These are phyloP conservation scores for Phialophora expanda DNA, from an alignment of 2,329 filamentous ascomycete genomes.

Conservation along the genomic window DNA sequence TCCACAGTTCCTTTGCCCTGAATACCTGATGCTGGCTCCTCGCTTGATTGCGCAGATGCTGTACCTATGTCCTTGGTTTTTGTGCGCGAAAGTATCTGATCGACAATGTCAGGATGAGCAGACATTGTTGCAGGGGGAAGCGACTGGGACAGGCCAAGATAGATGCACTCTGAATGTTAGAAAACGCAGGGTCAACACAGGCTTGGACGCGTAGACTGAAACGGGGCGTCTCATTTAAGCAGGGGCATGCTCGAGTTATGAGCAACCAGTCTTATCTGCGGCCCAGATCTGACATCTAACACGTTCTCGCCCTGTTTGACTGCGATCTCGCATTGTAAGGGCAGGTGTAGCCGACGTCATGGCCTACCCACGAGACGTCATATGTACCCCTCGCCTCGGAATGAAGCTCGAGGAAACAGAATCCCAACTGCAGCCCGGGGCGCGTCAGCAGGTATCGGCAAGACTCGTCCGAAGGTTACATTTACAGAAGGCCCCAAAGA, in stretches of 20 bases:
- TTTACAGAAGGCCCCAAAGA: background rate
- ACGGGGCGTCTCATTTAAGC: background rate
- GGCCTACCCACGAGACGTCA: background rate
- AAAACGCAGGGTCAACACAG: background rate
- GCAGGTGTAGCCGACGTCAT: slow-evolving; percentile 1
- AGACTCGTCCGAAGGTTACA: slow-evolving; percentile 1
- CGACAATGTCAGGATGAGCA: slow-evolving; percentile 11
- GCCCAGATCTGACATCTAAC: background rate
- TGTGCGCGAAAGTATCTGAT: slow-evolving; percentile 15
- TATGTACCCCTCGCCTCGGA: background rate
- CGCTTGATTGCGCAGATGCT: slow-evolving; percentile 23
- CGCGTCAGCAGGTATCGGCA: background rate
- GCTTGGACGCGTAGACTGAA: background rate
- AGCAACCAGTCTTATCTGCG: slow-evolving; percentile 1
- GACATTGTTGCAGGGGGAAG: slow-evolving; percentile 3
- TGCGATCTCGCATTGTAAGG: background rate
- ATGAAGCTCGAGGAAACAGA: background rate
- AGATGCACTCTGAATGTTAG: background rate
- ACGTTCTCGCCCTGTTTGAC: background rate
- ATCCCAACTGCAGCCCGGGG: background rate
- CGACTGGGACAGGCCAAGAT: background rate
- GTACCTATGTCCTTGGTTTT: slow-evolving; percentile 25
- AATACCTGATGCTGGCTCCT: slow-evolving; percentile 35
- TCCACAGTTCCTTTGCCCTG: slow-evolving; percentile 37
- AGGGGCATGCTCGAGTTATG: background rate